These are phyloP conservation scores for Gossypium trilobum DNA, from an alignment of 441 rosid species.

Conservation along the genomic window DNA sequence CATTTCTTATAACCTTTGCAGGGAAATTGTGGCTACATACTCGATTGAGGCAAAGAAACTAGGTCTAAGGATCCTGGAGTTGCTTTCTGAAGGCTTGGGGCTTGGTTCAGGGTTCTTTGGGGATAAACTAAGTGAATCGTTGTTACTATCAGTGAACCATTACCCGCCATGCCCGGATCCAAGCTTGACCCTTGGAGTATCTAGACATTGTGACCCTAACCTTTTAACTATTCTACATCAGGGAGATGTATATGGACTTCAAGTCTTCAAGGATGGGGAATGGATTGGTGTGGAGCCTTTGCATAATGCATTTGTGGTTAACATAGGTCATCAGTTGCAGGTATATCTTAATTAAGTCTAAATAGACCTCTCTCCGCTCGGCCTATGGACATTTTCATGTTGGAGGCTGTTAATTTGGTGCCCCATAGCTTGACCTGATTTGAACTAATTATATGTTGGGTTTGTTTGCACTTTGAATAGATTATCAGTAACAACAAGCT, in stretches of 20 bases:
- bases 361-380: no score
- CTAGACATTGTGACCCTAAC: slow-evolving; percentile 21
- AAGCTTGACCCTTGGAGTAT: slow-evolving; percentile 21
- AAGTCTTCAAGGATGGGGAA: slow-evolving; percentile 27
- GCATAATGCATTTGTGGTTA: no score
- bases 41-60: slow-evolving; percentile 28
- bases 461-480: background rate
- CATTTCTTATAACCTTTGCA: background rate
- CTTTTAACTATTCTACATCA: slow-evolving; percentile 26
- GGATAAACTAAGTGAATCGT: background rate
- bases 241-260: slow-evolving; percentile 26
- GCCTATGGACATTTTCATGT: no score
- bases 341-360: no score
- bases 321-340: no score
- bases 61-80: slow-evolving; percentile 21
- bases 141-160: slow-evolving; percentile 7
- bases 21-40: slow-evolving; percentile 24
- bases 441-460: no score
- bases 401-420: no score
- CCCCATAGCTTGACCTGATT: no score
- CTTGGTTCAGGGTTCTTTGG: slow-evolving; percentile 20
- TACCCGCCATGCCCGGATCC: slow-evolving; percentile 36
- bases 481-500: slow-evolving; percentile 24
- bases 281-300: slow-evolving; percentile 25
- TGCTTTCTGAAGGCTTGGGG: slow-evolving; percentile 29